A percentile compares a stretch with the other conserved stretches of the same genome.
phyloP scores from a whole-genome alignment of 23 red algal genomes.

The Gracilaria caudata region DNA sequence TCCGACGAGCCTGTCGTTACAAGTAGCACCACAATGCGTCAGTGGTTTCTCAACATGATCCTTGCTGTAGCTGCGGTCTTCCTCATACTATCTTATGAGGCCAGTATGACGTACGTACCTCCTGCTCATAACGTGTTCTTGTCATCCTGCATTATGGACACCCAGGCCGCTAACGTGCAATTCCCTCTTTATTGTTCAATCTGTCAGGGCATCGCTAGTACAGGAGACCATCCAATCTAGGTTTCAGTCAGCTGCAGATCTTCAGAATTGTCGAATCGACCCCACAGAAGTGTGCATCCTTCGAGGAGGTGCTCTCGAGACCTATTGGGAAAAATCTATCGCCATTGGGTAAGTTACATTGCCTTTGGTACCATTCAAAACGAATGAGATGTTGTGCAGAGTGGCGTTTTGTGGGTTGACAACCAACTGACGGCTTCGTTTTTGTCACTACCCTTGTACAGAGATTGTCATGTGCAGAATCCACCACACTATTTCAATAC shows the following conservation, averaged over 20 bases:
- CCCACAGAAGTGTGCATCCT: slow-evolving; percentile 26
- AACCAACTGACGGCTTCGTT: no score
- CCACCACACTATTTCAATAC: background rate
- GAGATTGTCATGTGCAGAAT: background rate
- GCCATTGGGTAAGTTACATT: background rate
- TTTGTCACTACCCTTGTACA: no score
- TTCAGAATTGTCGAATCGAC: slow-evolving; percentile 7
- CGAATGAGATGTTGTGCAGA: no score
- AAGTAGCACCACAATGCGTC: slow-evolving; percentile 10
- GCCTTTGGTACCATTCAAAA: no score
- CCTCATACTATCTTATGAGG: slow-evolving; percentile 33
- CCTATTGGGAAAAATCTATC: slow-evolving; percentile 23
- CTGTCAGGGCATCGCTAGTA: slow-evolving; percentile 27
- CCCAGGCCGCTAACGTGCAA: background rate
- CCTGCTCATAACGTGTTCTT: no score
- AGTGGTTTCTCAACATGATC: slow-evolving; percentile 53
- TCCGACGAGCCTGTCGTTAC: background rate
- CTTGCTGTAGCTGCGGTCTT: slow-evolving; percentile 34
- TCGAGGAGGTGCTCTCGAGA: slow-evolving; percentile 36
- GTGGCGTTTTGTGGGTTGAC: no score
- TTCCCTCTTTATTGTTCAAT: background rate
- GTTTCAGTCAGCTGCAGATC: slow-evolving; percentile 1
- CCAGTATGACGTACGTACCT: slow-evolving; percentile 53
- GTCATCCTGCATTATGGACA: no score
- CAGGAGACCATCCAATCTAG: slow-evolving; percentile 11